Evolutionary conservation across 169 alveolate genomes (phyloP), one percentile per base, ranked within the genome.

Genomic region (Cryptosporidium ubiquitum): DNA sequence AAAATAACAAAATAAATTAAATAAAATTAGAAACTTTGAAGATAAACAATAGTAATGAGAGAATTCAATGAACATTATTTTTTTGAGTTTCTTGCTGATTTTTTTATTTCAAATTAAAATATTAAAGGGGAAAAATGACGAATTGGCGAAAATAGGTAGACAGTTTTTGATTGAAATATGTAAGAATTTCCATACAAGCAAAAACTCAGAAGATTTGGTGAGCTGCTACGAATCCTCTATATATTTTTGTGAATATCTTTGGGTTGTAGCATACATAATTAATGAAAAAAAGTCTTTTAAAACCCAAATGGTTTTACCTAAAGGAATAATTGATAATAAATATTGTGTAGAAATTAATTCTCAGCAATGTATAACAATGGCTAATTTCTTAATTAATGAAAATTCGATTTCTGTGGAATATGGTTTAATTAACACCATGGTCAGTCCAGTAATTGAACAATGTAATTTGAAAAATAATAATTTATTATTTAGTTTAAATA

Each of bases 341-440:
- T n/a, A 79, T 5, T 79, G 89, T 16, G 40, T 26, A 10, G 66
- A 39, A 26, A 37, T 79, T 23, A 79, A 64, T 31, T 26, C 40
- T n/a, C 31, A 64, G 1, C 89, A 79, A 47, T 79, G 89, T 47
- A 79, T 79, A 6, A 79, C 89, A 61, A 42, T 20, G 51, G 75
- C 47, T 1, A 64, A 60, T 26, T 60, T 61, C n/a, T n/a, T 26
- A 61, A 47, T 42, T 12, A 29, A 40, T 26, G 66, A 64, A 20
- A 61, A 26, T 40, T 40, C 35, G 3, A 61, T 79, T 37, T 37
- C 42, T 6, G 66, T 79, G 16, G 52, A 64, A n/a, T 79, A 79
- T 39, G 39, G 10, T 23, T 4, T 14, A 31, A 14, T 64, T 37
- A 29, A 39, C 2, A 55, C 29, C 35, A 61, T 79, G 40, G 39